phyloP scores from a whole-genome alignment of 306 rosid genomes.

The Luffa acutangula region DNA sequence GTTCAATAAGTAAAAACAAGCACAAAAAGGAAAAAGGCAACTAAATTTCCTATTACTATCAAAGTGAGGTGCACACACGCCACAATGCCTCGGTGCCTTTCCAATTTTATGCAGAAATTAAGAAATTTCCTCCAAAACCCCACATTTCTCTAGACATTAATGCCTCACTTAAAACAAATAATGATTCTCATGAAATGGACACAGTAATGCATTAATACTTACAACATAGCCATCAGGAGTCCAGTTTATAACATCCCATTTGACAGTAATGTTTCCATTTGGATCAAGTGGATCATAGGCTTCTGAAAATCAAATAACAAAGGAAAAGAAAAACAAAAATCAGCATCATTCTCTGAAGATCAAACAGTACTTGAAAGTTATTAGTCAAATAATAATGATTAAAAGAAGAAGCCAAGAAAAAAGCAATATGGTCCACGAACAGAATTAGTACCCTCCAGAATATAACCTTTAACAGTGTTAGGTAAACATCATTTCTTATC shows the following conservation, averaged over 20 bases:
- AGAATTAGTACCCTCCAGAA: background rate
- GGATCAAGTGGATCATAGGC: conserved; percentile 32
- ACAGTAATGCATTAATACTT: conserved; percentile 2
- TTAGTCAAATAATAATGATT: background rate
- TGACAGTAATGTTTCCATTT: conserved; percentile 21
- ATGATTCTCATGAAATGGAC: background rate
- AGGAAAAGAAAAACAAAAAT: background rate
- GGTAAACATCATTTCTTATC: conserved; percentile 8
- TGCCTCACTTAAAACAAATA: background rate
- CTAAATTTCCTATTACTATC: background rate
- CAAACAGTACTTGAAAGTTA: background rate
- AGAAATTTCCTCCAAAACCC: background rate
- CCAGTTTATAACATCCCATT: conserved; percentile 30
- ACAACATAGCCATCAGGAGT: conserved; percentile 29
- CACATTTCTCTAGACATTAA: background rate
- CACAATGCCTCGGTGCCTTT: background rate
- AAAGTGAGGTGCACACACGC: no score
- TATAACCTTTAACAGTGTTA: background rate
- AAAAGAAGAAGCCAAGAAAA: background rate
- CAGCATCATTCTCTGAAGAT: background rate
- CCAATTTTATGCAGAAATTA: background rate
- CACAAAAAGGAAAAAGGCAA: background rate
- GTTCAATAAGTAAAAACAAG: background rate
- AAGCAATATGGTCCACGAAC: background rate
- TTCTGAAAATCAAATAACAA: conserved; percentile 7